Conservation (phyloP, 495 filamentous ascomycete species). For the Podospora fimiseda region DNA sequence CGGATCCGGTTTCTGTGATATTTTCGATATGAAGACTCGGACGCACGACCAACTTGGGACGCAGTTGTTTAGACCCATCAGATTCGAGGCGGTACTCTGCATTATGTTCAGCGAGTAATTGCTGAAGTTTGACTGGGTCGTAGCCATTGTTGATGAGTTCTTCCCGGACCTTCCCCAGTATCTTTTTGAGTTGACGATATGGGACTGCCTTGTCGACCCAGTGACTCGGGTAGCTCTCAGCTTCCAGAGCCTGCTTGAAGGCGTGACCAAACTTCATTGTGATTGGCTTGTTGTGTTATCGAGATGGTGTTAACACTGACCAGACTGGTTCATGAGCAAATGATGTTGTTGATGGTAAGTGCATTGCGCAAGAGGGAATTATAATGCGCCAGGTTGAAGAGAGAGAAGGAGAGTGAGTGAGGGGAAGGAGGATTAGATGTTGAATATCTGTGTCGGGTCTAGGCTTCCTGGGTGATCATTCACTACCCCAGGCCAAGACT, state of each 20-base stretch:
- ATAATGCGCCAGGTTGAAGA: not conserved
- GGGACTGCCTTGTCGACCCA: slow-evolving; percentile 67
- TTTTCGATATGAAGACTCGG: slow-evolving; percentile 6
- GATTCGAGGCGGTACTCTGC: slow-evolving; percentile 44
- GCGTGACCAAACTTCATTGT: slow-evolving; percentile 72
- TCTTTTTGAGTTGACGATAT: slow-evolving; percentile 69
- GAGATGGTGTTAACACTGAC: slow-evolving; percentile 14
- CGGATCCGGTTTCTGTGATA: not conserved
- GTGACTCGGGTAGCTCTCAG: slow-evolving; percentile 53
- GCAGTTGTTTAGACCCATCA: slow-evolving; percentile 19
- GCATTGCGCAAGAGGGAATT: slow-evolving; percentile 22
- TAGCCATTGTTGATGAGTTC: slow-evolving; percentile 58
- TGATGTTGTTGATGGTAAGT: slow-evolving; percentile 8
- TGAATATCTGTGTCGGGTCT: too few relatives aligned
- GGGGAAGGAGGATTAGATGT: too few relatives aligned
- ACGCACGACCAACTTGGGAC: slow-evolving; percentile 24
- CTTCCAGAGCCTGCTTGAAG: slow-evolving; percentile 52
- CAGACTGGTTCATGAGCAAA: slow-evolving; percentile 13
- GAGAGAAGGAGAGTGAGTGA: too few relatives aligned
- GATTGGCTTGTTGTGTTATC: too few relatives aligned
- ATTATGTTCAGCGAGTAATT: slow-evolving; percentile 38
- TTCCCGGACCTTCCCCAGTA: slow-evolving; percentile 58
- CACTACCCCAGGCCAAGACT: too few relatives aligned
- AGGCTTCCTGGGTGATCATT: too few relatives aligned
- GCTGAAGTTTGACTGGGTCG: slow-evolving; percentile 51